Evolutionary conservation across 352 stramenopile genomes (phyloP).

Genomic region (Thalassiosira mediterranea): DNA sequence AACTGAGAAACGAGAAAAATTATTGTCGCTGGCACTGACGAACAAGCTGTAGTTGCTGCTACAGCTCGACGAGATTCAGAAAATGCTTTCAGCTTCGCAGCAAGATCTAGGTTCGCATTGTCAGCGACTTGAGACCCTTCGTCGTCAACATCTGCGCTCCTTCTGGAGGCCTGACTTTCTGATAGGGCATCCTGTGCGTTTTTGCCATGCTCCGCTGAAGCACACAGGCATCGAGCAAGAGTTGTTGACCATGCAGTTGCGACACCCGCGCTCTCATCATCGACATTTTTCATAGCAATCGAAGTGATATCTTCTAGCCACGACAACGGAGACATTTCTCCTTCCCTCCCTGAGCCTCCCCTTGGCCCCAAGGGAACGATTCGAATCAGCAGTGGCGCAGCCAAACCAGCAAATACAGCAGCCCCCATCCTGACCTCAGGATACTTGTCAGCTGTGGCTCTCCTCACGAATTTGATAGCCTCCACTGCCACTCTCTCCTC

Average conservation of each 20-base stretch:
- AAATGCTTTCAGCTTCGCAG: constrained; percentile 64
- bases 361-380: constrained; percentile 33
- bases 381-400: constrained; percentile 62
- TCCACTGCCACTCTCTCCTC: constrained; percentile 75
- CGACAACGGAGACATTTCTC: constrained; percentile 28
- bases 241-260: constrained; percentile 65
- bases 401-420: constrained; percentile 62
- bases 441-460: constrained; percentile 71
- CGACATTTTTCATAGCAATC: constrained; percentile 77
- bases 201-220: constrained; percentile 63
- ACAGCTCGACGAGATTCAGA: constrained; percentile 50
- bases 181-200: constrained; percentile 43
- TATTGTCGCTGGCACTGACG: constrained; percentile 59
- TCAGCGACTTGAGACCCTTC: constrained; percentile 25
- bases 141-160: constrained; percentile 57
- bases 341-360: constrained; percentile 24
- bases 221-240: constrained; percentile 75
- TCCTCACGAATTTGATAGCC: constrained; percentile 75
- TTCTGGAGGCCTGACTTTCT: constrained; percentile 51
- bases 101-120: constrained; percentile 50
- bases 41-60: constrained; percentile 44
- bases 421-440: constrained; percentile 72
- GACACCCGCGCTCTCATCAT: constrained; percentile 77
- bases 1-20: constrained; percentile 75
- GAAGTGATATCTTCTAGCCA: constrained; percentile 75